Evolutionary conservation across 2,329 filamentous ascomycete species (phyloP).

Genomic region (Neofusicoccum sp.): DNA sequence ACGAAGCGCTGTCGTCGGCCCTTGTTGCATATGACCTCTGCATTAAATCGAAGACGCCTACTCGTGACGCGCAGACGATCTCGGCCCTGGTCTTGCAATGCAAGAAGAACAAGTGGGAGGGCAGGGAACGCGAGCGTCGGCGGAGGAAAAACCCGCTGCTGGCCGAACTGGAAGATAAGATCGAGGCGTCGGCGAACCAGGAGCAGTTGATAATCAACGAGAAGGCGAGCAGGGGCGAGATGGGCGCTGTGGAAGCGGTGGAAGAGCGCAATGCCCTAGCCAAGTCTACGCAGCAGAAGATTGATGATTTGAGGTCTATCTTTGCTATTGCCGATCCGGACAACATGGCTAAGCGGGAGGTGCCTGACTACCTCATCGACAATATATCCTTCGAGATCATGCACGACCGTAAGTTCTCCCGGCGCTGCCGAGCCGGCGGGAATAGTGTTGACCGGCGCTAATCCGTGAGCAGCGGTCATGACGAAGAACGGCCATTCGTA

Average conservation of each 20-base stretch:
- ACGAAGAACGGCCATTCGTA: constrained; percentile 89
- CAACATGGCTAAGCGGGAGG: constrained; percentile 48
- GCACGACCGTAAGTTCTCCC: constrained; percentile 57
- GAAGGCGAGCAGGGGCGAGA: constrained; percentile 33
- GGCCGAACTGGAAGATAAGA: constrained; percentile 53
- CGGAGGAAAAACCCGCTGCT: constrained; percentile 60
- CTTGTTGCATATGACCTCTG: constrained; percentile 71
- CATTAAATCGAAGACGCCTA: constrained; percentile 54
- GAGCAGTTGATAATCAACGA: constrained; percentile 41
- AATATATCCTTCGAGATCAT: constrained; percentile 73
- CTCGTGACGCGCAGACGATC: constrained; percentile 67
- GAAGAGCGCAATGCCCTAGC: constrained; percentile 50
- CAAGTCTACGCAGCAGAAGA: constrained; percentile 39
- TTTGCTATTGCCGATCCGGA: constrained; percentile 49
- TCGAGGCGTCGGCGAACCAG: constrained; percentile 34
- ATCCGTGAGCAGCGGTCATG: constrained; percentile 44
- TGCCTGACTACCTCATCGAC: constrained; percentile 75
- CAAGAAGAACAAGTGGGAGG: constrained; percentile 85
- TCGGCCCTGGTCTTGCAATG: constrained; percentile 72
- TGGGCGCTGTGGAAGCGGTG: constrained; percentile 44
- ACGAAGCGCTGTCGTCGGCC: constrained; percentile 70
- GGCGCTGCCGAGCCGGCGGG: constrained; percentile 14
- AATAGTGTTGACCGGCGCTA: too few relatives aligned
- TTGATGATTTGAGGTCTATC: constrained; percentile 44
- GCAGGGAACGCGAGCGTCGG: constrained; percentile 61